phyloP scores from a whole-genome alignment of 192 early-diverging fungal genomes.

The Pilaira anomala region DNA sequence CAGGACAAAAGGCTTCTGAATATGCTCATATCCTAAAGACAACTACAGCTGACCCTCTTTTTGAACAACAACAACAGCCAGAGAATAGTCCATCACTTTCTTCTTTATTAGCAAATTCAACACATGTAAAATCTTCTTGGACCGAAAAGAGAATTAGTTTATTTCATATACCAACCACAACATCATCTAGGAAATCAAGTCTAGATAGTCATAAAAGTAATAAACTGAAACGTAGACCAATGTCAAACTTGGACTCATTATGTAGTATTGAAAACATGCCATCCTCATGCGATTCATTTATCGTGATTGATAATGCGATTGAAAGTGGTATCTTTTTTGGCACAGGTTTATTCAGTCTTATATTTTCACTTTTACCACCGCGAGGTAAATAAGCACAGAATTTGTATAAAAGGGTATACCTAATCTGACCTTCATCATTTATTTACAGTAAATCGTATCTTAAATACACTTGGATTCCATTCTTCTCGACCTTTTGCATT shows the following conservation, averaged over 20 bases:
- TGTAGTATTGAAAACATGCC: not conserved
- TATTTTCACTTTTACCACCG: conserved; percentile 37
- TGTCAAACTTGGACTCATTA: not conserved
- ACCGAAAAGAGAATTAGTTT: too few species aligned
- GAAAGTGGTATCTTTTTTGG: conserved; percentile 40
- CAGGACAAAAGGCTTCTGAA: conserved; percentile 29
- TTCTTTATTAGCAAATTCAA: too few species aligned
- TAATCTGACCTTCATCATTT: too few species aligned
- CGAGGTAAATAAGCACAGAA: conserved; percentile 21
- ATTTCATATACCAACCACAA: not conserved
- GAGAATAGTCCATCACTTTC: too few species aligned
- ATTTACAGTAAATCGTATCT: conserved; percentile 22
- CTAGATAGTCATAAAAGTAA: not conserved
- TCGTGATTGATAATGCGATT: conserved; percentile 3
- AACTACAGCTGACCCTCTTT: not conserved
- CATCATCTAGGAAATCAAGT: not conserved
- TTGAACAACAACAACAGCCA: not conserved
- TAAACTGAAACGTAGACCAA: not conserved
- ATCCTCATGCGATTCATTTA: not conserved
- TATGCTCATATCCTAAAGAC: conserved; percentile 12
- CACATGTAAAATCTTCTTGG: too few species aligned
- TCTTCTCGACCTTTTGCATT: conserved; percentile 34
- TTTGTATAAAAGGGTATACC: not conserved
- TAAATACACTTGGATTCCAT: conserved; percentile 36
- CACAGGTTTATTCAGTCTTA: conserved; percentile 32